Evolutionary conservation across 1,284 basidiomycete species (phyloP).

Genomic region (Coriolopsis trogii): DNA sequence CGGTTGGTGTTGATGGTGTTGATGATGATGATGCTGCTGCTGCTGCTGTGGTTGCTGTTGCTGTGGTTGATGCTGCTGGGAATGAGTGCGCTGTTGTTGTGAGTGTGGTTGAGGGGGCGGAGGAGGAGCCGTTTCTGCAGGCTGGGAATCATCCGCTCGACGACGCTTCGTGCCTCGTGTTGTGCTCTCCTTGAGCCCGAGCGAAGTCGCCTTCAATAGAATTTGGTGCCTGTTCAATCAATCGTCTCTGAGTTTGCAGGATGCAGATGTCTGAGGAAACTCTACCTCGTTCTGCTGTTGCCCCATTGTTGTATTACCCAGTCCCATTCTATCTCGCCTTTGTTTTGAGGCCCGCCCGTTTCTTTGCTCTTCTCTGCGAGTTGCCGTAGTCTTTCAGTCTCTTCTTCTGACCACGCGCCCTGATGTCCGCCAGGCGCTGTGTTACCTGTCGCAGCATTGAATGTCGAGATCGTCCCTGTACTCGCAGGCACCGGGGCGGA

Average conservation of each 20-base stretch:
- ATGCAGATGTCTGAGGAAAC: constrained; percentile 14
- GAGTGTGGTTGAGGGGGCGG: constrained; percentile 30
- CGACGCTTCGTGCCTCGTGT: constrained; percentile 66
- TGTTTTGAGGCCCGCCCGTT: constrained; percentile 36
- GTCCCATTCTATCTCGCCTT: constrained; percentile 76
- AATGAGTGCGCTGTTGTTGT: constrained; percentile 7
- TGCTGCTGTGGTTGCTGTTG: constrained; percentile 18
- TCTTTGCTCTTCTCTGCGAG: constrained; percentile 66
- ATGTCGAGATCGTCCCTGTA: constrained; percentile 39
- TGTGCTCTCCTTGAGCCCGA: constrained; percentile 74
- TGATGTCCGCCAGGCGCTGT: constrained; percentile 53
- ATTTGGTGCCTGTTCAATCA: constrained; percentile 66
- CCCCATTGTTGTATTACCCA: constrained; percentile 74
- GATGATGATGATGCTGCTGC: constrained; percentile 21
- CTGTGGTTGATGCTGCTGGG: constrained; percentile 20
- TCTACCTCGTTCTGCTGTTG: constrained; percentile 66
- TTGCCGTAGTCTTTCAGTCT: constrained; percentile 64
- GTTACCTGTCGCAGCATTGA: constrained; percentile 39
- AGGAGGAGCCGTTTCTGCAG: constrained; percentile 35
- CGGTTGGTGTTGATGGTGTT: constrained; percentile 21
- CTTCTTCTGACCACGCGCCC: constrained; percentile 77
- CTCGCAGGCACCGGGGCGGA: constrained; percentile 28
- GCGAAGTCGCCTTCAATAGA: constrained; percentile 71
- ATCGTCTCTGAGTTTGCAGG: constrained; percentile 1
- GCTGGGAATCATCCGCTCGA: constrained; percentile 44